Evolutionary conservation across 2,329 filamentous ascomycete species (phyloP).

Genomic region (Monilinia fructicola): DNA sequence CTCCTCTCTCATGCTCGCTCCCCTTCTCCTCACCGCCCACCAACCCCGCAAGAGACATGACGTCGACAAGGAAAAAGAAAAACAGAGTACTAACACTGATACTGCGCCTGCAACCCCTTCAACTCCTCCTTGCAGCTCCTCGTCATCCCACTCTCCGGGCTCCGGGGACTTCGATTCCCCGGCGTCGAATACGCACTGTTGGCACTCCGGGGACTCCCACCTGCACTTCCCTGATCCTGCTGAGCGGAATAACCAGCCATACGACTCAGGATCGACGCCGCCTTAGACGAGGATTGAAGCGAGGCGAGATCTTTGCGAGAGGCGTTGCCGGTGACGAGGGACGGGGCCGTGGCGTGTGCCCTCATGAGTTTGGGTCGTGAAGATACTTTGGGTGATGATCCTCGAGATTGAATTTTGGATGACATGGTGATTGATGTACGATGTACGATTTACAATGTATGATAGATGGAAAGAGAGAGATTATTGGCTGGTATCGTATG

Average conservation of each 20-base stretch:
- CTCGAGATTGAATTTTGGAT: constrained; percentile 42
- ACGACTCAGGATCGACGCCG: constrained; percentile 55
- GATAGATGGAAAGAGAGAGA: not conserved
- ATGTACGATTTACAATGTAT: no score
- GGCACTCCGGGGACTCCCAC: constrained; percentile 22
- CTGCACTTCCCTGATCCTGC: constrained; percentile 37
- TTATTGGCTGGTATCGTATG: constrained; percentile 12
- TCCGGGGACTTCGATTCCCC: constrained; percentile 22
- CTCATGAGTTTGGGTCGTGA: constrained; percentile 54
- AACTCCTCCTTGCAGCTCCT: constrained; percentile 29
- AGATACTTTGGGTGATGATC: constrained; percentile 45
- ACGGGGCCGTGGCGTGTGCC: constrained; percentile 57
- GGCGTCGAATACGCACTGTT: constrained; percentile 24
- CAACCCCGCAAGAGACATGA: not conserved
- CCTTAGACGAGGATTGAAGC: constrained; percentile 50
- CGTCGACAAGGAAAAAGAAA: not conserved
- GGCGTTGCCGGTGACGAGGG: constrained; percentile 56
- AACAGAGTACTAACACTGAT: constrained; percentile 18
- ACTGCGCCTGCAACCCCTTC: constrained; percentile 18
- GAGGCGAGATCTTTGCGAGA: constrained; percentile 52
- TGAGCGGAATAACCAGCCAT: constrained; percentile 52
- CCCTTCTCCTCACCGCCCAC: not conserved
- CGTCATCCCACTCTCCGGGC: constrained; percentile 32
- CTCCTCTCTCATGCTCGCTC: not conserved
- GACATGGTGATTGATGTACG: constrained; percentile 37